A percentile compares a stretch with the other conserved stretches of the same genome.
Evolutionary conservation across 1,139 yeast species (phyloP).

Genomic region (Candida tetrigidarum): DNA sequence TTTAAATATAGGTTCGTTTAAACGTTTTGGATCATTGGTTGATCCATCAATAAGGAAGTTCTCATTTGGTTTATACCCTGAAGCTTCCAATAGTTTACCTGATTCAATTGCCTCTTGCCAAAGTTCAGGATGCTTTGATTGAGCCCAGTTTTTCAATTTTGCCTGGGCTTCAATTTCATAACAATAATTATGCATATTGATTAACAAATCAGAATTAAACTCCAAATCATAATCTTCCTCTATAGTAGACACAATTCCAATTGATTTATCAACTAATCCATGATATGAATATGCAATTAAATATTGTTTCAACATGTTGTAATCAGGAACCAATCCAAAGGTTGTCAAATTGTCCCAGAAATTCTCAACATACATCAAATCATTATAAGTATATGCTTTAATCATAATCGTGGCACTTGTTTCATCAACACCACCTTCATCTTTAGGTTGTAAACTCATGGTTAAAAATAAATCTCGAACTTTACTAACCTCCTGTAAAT

Average conservation of each 20-base stretch:
- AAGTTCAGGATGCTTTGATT: slow-evolving; percentile 35
- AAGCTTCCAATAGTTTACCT: slow-evolving; percentile 43
- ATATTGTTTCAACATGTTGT: slow-evolving; percentile 63
- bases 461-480: slow-evolving; percentile 67
- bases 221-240: slow-evolving; percentile 56
- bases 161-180: slow-evolving; percentile 51
- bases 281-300: slow-evolving; percentile 76
- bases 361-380: slow-evolving; percentile 60
- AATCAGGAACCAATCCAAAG: slow-evolving; percentile 57
- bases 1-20: slow-evolving; percentile 8
- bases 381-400: slow-evolving; percentile 63
- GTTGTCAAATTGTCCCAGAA: slow-evolving; percentile 67
- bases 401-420: slow-evolving; percentile 76
- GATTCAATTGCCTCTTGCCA: slow-evolving; percentile 52
- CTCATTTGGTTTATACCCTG: slow-evolving; percentile 35
- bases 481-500: slow-evolving; percentile 61
- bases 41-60: slow-evolving; percentile 21
- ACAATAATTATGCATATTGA: slow-evolving; percentile 66
- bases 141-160: slow-evolving; percentile 59
- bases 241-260: slow-evolving; percentile 54
- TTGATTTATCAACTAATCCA: slow-evolving; percentile 63
- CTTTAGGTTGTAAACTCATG: slow-evolving; percentile 54
- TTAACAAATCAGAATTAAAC: slow-evolving; percentile 54
- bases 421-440: slow-evolving; percentile 59
- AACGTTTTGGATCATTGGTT: slow-evolving; percentile 8